Evolutionary conservation across 2,329 filamentous ascomycete species (phyloP).

Genomic region (Geoglossum cookeanum): DNA sequence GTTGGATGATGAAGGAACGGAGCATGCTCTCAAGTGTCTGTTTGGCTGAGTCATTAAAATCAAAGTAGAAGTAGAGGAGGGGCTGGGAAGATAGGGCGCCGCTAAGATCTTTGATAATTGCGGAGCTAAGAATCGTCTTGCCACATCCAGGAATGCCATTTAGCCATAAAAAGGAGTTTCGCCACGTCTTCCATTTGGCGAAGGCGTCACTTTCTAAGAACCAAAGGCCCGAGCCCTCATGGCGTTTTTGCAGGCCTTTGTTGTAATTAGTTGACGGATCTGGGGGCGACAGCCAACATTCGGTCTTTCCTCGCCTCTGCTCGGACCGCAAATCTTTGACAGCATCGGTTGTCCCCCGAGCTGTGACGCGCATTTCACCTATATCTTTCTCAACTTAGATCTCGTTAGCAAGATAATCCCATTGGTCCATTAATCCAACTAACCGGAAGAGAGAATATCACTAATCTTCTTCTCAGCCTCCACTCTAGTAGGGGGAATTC

Average conservation of each 20-base stretch:
- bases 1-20: conserved; percentile 12
- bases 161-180: conserved; percentile 22
- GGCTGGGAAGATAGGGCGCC: no score
- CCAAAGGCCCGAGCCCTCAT: conserved; percentile 10
- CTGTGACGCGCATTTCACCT: no score
- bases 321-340: no score
- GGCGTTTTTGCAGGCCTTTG: conserved; percentile 9
- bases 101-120: no score
- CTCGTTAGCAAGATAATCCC: no score
- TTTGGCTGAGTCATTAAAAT: conserved; percentile 20
- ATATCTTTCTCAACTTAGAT: no score
- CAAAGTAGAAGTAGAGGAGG: conserved; percentile 24
- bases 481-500: background rate
- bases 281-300: conserved; percentile 4
- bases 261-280: conserved; percentile 12
- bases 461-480: background rate
- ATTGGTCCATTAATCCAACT: no score
- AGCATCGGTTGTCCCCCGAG: no score
- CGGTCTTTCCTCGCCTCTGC: no score
- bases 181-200: conserved; percentile 5
- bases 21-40: conserved; percentile 17
- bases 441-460: background rate
- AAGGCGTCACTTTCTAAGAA: conserved; percentile 6
- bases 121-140: conserved; percentile 19
- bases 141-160: conserved; percentile 23